A percentile compares a stretch with the other conserved stretches of the same genome.
These are phyloP conservation scores for Xerocomellus chrysenteron DNA, from an alignment of 768 basidiomycete species.

Conservation along the genomic window DNA sequence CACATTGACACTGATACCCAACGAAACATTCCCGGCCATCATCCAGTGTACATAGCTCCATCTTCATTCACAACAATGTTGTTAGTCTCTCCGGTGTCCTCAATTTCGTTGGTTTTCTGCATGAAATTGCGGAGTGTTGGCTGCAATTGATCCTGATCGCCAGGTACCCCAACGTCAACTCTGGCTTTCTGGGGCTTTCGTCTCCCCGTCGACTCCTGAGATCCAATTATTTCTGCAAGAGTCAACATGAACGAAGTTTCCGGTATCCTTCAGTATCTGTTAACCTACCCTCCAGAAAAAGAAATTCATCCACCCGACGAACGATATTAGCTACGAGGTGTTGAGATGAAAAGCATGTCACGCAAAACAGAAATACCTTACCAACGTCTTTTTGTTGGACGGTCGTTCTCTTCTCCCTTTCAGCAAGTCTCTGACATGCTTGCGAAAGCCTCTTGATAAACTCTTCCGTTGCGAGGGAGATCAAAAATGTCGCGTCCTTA, in stretches of 20 bases:
- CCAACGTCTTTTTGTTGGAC: constrained; percentile 81
- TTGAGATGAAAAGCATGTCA: neutral
- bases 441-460: constrained; percentile 77
- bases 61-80: constrained; percentile 58
- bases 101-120: constrained; percentile 26
- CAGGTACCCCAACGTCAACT: constrained; percentile 11
- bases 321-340: constrained; percentile 53
- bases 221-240: constrained; percentile 56
- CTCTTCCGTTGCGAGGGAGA: constrained; percentile 84
- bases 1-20: too few species aligned
- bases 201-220: constrained; percentile 46
- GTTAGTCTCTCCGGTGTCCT: constrained; percentile 18
- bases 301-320: constrained; percentile 68
- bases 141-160: constrained; percentile 23
- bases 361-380: constrained; percentile 33
- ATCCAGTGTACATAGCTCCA: constrained; percentile 53
- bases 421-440: constrained; percentile 68
- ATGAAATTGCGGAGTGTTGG: constrained; percentile 54
- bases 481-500: constrained; percentile 75
- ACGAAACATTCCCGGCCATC: neutral
- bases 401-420: constrained; percentile 67
- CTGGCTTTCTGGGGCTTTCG: constrained; percentile 40
- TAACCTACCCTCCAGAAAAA: constrained; percentile 69
- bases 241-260: neutral
- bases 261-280: neutral